Conservation (phyloP, 2,329 filamentous ascomycete species). For the Juglanconis sp. region DNA sequence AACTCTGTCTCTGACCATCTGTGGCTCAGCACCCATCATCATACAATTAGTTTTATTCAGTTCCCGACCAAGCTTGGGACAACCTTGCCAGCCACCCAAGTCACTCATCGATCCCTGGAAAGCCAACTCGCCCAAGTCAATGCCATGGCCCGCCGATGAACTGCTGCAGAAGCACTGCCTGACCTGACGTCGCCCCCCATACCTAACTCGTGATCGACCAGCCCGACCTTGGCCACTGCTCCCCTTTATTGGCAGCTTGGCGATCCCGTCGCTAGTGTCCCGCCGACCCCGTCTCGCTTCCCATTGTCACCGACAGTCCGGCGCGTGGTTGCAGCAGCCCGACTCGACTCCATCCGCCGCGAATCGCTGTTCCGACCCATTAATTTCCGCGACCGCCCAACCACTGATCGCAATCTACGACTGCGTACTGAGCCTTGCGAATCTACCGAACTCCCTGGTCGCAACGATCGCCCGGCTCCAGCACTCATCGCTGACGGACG, state of each 20-base stretch:
- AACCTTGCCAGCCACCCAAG: background rate
- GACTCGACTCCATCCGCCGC: background rate
- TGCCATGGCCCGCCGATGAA: slow-evolving; percentile 17
- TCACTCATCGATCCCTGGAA: background rate
- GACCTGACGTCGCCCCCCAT: background rate
- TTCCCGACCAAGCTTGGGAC: slow-evolving; percentile 8
- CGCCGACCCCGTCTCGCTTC: background rate
- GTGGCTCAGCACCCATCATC: background rate
- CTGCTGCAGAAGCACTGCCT: background rate
- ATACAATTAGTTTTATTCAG: slow-evolving; percentile 7
- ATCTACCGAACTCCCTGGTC: background rate
- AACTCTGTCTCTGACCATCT: background rate
- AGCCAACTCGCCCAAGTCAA: background rate
- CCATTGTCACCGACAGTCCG: background rate
- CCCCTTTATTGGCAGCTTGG: slow-evolving; percentile 11
- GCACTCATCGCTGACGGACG: background rate
- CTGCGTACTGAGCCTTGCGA: background rate
- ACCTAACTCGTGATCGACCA: background rate
- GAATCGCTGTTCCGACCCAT: background rate
- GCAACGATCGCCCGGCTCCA: background rate
- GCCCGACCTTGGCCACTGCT: background rate
- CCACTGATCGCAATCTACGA: background rate
- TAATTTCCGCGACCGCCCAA: background rate
- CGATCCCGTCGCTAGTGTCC: background rate
- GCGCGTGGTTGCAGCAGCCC: background rate